Base-by-base conservation (phyloP, 495 filamentous ascomycete genomes). In the Sporormia fimetaria region DNA sequence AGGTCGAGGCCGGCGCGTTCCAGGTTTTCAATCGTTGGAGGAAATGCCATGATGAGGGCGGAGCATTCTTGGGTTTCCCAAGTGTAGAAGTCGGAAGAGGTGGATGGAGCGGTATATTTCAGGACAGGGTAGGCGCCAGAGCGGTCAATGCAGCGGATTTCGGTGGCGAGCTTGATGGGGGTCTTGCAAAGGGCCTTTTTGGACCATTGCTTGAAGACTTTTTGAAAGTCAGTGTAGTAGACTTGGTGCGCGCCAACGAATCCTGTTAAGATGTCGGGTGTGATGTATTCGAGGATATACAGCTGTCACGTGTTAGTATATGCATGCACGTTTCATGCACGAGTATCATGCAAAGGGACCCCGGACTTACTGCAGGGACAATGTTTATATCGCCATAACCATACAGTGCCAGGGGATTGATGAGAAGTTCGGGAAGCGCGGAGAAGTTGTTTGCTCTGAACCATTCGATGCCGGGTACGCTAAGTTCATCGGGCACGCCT, bases 101-200 rank as follows among this genome's bases (percentile, higher is more conserved):
- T 30, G 18, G 41, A 12, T 3, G 36, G 42, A 7, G 60, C 58
- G 25, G 59, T 55, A 41, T 62, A 66, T 32, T 51, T 57, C 3
- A 65, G 52, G 4, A 61, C 56, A 0, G 67, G 62, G 47, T 61
- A 73, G 4, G 25, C 15, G 29, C 41, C 41, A 2, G 35, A 35
- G 4, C 47, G 47, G n/a, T 51, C 47, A 16, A 51, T 51, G 34
- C 47, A 46, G 16, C 27, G 35, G 16, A 51, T 40, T 23, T 44
- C 42, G 14, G 18, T 14, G 16, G 28, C 12, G 18, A 35, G 21
- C 18, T 45, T 27, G 35, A 51, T 45, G 5, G 21, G 33, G 6
- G 24, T 34, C 21, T 47, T 45, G 40, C 31, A 47, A 6, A 35
- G 3, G n/a, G 12, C 11, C 25, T 44, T 48, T 16, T 40, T 40